Percentiles rank a stretch among this genome's conserved stretches.
Conservation (phyloP, 1,284 basidiomycete species). For the Pseudozyma sp. region DNA sequence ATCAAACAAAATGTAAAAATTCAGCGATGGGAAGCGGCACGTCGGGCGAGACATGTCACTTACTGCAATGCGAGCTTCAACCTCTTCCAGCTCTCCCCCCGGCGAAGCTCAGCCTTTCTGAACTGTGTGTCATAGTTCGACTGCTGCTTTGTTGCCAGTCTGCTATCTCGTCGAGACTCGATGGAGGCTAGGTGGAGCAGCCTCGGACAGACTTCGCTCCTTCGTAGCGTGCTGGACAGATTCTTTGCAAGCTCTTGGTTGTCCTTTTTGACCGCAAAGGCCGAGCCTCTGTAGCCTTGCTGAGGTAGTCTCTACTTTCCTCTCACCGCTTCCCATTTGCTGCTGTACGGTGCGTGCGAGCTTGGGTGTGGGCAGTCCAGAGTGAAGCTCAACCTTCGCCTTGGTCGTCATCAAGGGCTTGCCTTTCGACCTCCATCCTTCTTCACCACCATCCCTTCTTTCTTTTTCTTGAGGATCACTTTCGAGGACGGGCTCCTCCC, state of each 20-base stretch:
- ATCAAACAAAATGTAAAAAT: constrained; percentile 1
- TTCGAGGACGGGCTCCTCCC: constrained; percentile 19
- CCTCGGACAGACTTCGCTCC: too few relatives aligned
- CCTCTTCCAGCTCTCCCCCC: not conserved
- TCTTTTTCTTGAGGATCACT: not conserved
- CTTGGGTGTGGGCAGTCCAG: not conserved
- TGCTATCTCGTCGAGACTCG: too few relatives aligned
- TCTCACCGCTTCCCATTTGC: not conserved
- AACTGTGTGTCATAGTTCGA: not conserved
- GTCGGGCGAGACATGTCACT: constrained; percentile 34
- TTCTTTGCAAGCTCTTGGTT: not conserved
- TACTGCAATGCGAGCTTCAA: constrained; percentile 10
- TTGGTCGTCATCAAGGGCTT: not conserved
- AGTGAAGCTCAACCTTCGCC: not conserved
- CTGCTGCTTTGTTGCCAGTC: too few relatives aligned
- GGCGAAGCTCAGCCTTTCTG: not conserved
- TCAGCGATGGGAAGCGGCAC: not conserved
- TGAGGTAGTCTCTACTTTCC: not conserved
- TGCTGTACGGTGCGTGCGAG: too few relatives aligned
- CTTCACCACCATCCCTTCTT: not conserved
- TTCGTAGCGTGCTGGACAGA: not conserved
- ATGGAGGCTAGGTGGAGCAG: too few relatives aligned
- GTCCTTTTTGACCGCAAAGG: not conserved
- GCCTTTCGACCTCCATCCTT: constrained; percentile 18
- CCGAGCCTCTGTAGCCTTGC: not conserved